Base-by-base conservation (phyloP, 345 rosid genomes). In the Brassica rapa region DNA sequence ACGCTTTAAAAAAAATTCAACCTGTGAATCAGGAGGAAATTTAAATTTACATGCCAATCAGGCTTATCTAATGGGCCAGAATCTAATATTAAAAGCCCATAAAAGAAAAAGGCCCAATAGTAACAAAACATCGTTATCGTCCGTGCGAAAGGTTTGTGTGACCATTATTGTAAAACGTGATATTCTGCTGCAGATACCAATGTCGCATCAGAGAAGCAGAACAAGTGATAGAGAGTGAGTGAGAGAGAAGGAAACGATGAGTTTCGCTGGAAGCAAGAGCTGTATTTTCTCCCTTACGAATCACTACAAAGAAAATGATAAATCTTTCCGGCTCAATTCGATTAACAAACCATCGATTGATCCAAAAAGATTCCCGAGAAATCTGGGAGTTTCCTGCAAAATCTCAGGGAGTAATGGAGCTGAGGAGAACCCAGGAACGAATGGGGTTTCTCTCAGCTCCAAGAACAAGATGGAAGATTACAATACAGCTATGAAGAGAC, bases 401-500 rank as follows among this genome's bases (percentile, higher is more conserved):
- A 15, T 86, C 61, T 75, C 91, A n/a, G 89, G 71, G 39, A 80
- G 74, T 8, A 35, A 35, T 71, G 91, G 84, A 68, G 68, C 70
- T 46, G 82, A 74, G 53, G 85, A 77, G 41, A 80, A 77, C 12
- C 84, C 84, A 67, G 70, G 76, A 32, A 63, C 53, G 10, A 78
- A 66, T 64, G 71, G 76, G 5, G 69, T 73, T 14, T 84, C 88
- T 4, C 79, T 80, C 12, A 83, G 83, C 65, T 84, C 86, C 68
- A 85, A 72, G 73, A 84, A 80, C 82, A 87, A 71, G 74, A 77
- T 86, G 88, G 94, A 91, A 24, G 90, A 88, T 25, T 93, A 91
- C 76, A 91, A 93, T 77, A 82, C 74, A 24, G 90, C 92, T 81
- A 94, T 92, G 97, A 92, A 90, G 88, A 86, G 83, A 79, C 80